A percentile compares a stretch with the other conserved stretches of the same genome.
These are phyloP conservation scores for Coleophoma eucalyptorum DNA, from an alignment of 2,329 filamentous ascomycete genomes.

Conservation along the genomic window DNA sequence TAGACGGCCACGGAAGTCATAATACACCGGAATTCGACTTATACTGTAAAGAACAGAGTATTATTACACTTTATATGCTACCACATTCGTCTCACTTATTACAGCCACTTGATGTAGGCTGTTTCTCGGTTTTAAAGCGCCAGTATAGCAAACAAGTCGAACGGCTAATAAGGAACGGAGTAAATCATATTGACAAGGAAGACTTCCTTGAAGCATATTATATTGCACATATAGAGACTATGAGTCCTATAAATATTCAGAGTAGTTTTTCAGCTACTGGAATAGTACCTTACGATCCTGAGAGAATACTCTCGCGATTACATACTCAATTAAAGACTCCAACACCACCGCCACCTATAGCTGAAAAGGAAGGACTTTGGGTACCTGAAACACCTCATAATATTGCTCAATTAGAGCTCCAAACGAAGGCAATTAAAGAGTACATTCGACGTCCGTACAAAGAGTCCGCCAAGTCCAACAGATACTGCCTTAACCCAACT, in stretches of 20 bases:
- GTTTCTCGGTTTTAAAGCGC: not conserved
- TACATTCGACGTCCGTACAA: too few relatives aligned
- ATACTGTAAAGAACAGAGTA: not conserved
- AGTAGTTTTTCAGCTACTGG: not conserved
- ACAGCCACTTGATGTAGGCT: not conserved
- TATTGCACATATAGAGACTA: not conserved
- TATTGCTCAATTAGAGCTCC: too few relatives aligned
- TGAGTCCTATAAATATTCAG: not conserved
- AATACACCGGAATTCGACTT: not conserved
- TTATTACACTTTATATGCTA: not conserved
- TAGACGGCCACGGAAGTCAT: not conserved
- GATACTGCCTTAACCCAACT: too few relatives aligned
- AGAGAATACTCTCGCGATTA: not conserved
- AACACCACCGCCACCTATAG: too few relatives aligned
- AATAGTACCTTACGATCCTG: not conserved
- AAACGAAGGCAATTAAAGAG: too few relatives aligned
- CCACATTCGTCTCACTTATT: not conserved
- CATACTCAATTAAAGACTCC: too few relatives aligned
- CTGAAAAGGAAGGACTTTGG: too few relatives aligned
- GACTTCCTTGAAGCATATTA: not conserved
- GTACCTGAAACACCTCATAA: too few relatives aligned
- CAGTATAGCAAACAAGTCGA: not conserved
- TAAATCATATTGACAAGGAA: not conserved
- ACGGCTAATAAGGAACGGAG: not conserved
- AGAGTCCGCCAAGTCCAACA: too few relatives aligned